phyloP scores from a whole-genome alignment of 2,329 filamentous ascomycete species.

The Metarhizium sp. region DNA sequence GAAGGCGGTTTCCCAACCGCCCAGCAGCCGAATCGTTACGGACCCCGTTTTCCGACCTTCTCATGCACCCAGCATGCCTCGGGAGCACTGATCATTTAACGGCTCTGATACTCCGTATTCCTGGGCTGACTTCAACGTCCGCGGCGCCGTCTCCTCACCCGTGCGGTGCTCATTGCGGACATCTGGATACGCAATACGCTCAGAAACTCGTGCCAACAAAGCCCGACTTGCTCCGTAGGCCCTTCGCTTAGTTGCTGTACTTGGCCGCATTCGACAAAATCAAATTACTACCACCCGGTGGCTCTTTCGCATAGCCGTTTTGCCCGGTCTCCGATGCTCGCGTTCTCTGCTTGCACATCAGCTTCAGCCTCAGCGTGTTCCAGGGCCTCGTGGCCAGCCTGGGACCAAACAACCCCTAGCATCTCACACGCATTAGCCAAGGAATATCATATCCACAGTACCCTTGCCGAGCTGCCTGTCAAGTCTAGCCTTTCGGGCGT shows the following conservation, averaged over 20 bases:
- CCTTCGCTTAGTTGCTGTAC: not conserved
- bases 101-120: not conserved
- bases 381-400: not conserved
- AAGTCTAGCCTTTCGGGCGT: not conserved
- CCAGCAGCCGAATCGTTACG: not conserved
- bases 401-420: not conserved
- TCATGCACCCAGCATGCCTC: not conserved
- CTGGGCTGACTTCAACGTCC: not conserved
- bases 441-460: not conserved
- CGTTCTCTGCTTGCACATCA: not conserved
- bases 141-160: not conserved
- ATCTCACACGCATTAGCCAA: conserved; percentile 1
- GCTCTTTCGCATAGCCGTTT: not conserved
- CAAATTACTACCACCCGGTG: not conserved
- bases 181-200: not conserved
- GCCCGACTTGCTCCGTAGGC: not conserved
- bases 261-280: not conserved
- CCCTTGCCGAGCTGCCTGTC: not conserved
- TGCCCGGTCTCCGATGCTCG: not conserved
- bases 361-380: not conserved
- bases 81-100: not conserved
- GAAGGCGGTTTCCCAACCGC: not conserved
- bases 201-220: not conserved
- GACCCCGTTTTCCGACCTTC: not conserved
- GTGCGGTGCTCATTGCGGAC: not conserved